Evolutionary conservation across 345 rosid species (phyloP).

Genomic region (Gynandropsis gynandra): DNA sequence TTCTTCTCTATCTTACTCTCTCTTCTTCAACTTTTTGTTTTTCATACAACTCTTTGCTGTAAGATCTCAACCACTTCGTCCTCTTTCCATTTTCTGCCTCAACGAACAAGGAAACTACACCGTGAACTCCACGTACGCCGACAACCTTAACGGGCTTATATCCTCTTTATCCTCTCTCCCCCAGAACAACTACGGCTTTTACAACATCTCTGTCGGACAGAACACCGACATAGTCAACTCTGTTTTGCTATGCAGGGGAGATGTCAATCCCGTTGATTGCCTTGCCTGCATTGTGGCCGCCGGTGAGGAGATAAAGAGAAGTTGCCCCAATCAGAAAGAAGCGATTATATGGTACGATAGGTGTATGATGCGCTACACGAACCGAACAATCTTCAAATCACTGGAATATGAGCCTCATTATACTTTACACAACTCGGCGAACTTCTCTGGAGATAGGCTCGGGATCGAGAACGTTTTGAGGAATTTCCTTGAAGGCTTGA

Average conservation of each 20-base stretch:
- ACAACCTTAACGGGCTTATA: constrained; percentile 17
- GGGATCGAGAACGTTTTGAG: constrained; percentile 5
- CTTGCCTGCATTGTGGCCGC: neutral
- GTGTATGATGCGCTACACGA: constrained; percentile 17
- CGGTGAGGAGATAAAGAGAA: neutral
- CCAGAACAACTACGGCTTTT: constrained; percentile 12
- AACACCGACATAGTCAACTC: constrained; percentile 10
- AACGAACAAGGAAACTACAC: constrained; percentile 18
- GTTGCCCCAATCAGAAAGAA: constrained; percentile 4
- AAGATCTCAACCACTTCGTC: neutral
- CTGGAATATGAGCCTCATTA: neutral
- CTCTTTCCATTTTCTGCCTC: neutral
- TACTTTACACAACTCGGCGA: neutral
- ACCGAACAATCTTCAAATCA: neutral
- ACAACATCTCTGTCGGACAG: constrained; percentile 24
- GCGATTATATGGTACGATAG: constrained; percentile 8
- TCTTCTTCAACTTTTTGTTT: neutral
- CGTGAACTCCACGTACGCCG: constrained; percentile 6
- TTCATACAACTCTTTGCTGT: neutral
- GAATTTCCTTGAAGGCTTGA: constrained; percentile 12
- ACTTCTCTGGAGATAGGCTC: neutral
- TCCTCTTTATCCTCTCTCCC: constrained; percentile 15
- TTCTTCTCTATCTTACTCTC: neutral
- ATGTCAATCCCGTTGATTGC: constrained; percentile 10
- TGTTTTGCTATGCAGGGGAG: constrained; percentile 31